Conservation (phyloP, 1,284 basidiomycete genomes). For the Wolfiporia cocos region DNA sequence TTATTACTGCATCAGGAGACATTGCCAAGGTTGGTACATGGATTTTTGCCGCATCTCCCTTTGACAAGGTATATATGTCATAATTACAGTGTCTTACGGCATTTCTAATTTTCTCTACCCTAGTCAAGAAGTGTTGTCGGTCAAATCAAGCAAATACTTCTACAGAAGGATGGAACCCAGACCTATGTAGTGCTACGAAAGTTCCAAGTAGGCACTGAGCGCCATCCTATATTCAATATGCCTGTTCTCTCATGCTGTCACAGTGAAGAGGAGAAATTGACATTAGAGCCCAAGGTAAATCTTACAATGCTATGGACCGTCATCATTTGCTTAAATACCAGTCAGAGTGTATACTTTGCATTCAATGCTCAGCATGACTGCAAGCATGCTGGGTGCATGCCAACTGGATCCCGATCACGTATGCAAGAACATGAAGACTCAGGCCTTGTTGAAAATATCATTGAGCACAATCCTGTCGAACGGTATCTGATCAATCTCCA, state of each 20-base stretch:
- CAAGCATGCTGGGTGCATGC: slow-evolving; percentile 10
- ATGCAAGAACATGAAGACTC: background rate
- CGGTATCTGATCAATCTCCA: background rate
- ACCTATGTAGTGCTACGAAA: background rate
- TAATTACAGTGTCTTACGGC: no score
- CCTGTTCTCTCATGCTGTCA: no score
- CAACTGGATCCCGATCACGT: background rate
- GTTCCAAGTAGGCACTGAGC: background rate
- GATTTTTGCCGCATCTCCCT: no score
- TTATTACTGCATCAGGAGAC: no score
- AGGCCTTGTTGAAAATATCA: background rate
- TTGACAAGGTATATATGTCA: no score
- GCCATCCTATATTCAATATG: background rate
- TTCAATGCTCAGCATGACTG: slow-evolving; percentile 24
- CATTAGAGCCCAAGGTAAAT: slow-evolving; percentile 8
- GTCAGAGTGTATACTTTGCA: slow-evolving; percentile 27
- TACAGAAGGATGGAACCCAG: background rate
- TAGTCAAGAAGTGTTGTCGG: no score
- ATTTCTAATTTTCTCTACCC: no score
- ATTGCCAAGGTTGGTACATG: no score
- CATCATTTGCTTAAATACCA: slow-evolving; percentile 2
- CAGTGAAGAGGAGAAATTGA: background rate
- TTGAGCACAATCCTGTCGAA: background rate
- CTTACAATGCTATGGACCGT: slow-evolving; percentile 8
- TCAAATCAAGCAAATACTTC: no score